Conservation (phyloP, 768 basidiomycete genomes). For the Boletus reticuloceps region DNA sequence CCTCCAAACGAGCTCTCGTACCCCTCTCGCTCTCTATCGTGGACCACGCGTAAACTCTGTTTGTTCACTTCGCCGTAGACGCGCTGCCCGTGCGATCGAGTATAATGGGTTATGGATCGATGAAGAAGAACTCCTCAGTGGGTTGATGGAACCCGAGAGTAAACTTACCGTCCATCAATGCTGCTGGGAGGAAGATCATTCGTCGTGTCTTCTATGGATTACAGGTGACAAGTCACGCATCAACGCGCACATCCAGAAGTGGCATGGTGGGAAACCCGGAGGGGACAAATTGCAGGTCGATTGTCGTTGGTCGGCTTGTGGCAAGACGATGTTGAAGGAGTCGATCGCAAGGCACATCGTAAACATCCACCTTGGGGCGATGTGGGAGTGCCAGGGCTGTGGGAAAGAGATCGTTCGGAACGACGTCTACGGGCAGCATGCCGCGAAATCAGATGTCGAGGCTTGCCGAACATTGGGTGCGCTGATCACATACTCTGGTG, state of each 20-base stretch:
- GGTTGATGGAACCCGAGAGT: background rate
- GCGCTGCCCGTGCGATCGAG: background rate
- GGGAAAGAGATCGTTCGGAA: constrained; percentile 6
- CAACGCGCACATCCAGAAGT: constrained; percentile 15
- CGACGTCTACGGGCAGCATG: constrained; percentile 12
- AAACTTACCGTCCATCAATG: constrained; percentile 8
- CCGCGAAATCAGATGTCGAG: background rate
- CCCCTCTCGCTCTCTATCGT: too few relatives aligned
- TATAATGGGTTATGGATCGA: constrained; percentile 6
- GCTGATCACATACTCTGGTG: constrained; percentile 7
- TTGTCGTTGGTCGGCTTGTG: constrained; percentile 17
- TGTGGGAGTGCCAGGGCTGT: constrained; percentile 1
- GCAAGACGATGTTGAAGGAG: constrained; percentile 20
- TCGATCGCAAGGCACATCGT: constrained; percentile 20
- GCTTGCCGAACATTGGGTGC: constrained; percentile 7
- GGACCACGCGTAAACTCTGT: too few relatives aligned
- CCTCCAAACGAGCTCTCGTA: too few relatives aligned
- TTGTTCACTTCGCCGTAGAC: background rate
- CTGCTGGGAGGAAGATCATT: constrained; percentile 3
- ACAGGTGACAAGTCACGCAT: constrained; percentile 11
- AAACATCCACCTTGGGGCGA: constrained; percentile 8
- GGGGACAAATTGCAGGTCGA: constrained; percentile 1
- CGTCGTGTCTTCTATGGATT: constrained; percentile 15
- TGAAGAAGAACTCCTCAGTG: constrained; percentile 9
- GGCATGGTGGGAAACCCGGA: constrained; percentile 11